These are phyloP conservation scores for Lepidium africanum DNA, from an alignment of 345 rosid species.

Conservation along the genomic window DNA sequence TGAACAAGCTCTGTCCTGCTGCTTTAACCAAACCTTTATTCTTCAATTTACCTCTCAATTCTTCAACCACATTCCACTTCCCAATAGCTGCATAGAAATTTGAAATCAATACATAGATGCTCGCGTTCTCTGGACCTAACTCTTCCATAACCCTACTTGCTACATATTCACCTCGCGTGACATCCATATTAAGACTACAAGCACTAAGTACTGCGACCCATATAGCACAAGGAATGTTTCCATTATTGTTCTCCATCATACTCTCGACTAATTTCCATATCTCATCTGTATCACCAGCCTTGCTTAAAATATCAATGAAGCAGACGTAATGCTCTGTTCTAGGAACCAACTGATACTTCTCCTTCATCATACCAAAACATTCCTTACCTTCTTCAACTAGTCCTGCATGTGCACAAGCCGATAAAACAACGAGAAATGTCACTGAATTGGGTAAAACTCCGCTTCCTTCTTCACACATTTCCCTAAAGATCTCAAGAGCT, in stretches of 20 bases:
- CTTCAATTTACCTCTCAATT: conserved; percentile 43
- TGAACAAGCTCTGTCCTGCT: conserved; percentile 51
- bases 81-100: conserved; percentile 61
- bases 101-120: conserved; percentile 40
- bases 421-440: conserved; percentile 67
- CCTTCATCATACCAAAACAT: conserved; percentile 42
- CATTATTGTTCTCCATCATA: conserved; percentile 26
- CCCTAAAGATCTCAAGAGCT: conserved; percentile 48
- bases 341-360: conserved; percentile 36
- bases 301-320: conserved; percentile 57
- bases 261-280: conserved; percentile 44
- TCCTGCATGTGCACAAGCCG: conserved; percentile 80
- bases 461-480: conserved; percentile 40
- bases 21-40: conserved; percentile 48
- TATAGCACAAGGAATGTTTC: conserved; percentile 30
- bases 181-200: conserved; percentile 50
- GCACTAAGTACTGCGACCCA: conserved; percentile 59
- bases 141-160: conserved; percentile 50
- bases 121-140: conserved; percentile 38
- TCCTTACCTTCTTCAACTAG: conserved; percentile 51
- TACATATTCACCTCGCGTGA: conserved; percentile 45
- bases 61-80: conserved; percentile 52
- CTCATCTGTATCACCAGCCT: conserved; percentile 54
- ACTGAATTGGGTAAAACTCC: conserved; percentile 51
- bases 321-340: conserved; percentile 58